Base-by-base conservation (phyloP, 2,329 filamentous ascomycete species). In the Sclerotinia minor region DNA sequence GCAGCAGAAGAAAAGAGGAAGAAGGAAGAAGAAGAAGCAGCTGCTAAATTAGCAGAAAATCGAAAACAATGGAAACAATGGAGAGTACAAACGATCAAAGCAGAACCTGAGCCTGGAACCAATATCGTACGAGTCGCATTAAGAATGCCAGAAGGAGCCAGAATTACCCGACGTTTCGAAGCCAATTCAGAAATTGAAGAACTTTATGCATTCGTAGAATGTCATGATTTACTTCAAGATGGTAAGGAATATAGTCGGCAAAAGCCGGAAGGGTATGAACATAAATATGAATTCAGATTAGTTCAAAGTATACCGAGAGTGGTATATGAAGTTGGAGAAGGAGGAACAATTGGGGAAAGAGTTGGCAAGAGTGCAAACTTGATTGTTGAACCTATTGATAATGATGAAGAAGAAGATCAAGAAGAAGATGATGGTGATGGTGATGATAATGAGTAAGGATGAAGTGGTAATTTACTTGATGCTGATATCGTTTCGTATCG, bases 191-290 rank as follows among this genome's bases (percentile, higher is more conserved):
- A 85, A 2, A 81, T 98, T 49, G 94, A 60, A 85, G 94, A 53
- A 85, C 97, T 2, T 86, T 96, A 98, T 78, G 95, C 94, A 0
- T 97, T 96, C 79, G 93, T 98, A 2, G 95, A 99, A 76, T 98
- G 94, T 79, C 89, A 93, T 77, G 88, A 92, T 64, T 73, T 90
- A 7, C 73, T 93, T 3, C 79, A 84, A 47, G 79, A 79, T 2
- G 78, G 76, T 9, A 53, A 64, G 11, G 64, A 70, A 7, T 69
- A 73, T 24, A 65, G 70, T 19, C 69, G 64, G 19, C 75, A 69
- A 44, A 69, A 87, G 73, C 92, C 92, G 0, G 81, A 83, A 29
- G 86, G 81, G 17, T 98, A 95, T 76, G 82, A 88, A 72, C 94
- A 98, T 77, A 82, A 88, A 73, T 99, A 95, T 80, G 81, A 81